Evolutionary conservation across 345 rosid genomes (phyloP).

Genomic region (Eucalyptus viminalis): DNA sequence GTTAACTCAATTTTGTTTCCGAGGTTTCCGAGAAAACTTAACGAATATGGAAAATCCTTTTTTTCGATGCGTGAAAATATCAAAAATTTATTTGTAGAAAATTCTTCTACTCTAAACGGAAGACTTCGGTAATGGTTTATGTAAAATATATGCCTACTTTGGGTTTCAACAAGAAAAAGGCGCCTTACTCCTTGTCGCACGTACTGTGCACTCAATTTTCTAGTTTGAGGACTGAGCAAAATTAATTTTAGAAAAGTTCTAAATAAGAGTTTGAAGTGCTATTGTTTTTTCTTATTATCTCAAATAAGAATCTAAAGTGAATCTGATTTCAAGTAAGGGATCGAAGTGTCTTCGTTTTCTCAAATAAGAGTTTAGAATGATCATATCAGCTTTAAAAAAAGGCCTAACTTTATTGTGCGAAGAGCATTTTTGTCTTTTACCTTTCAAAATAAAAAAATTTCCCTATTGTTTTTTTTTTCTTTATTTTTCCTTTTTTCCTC

Average conservation of each 20-base stretch:
- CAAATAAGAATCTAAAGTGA: rapidly evolving
- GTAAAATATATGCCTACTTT: not conserved
- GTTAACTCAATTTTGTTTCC: not conserved
- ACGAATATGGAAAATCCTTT: not conserved
- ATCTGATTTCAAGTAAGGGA: rapidly evolving
- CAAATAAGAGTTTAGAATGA: no score
- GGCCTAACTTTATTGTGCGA: rapidly evolving
- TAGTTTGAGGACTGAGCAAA: rapidly evolving
- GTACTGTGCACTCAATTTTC: not conserved
- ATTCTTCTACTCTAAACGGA: not conserved
- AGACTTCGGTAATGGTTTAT: not conserved
- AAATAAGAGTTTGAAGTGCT: rapidly evolving
- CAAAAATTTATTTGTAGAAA: no score
- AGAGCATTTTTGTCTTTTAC: no score
- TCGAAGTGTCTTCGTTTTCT: rapidly evolving
- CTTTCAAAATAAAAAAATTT: rapidly evolving
- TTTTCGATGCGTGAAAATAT: not conserved
- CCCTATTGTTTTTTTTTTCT: no score
- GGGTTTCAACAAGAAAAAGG: not conserved
- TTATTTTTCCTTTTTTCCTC: no score
- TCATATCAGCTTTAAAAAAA: rapidly evolving
- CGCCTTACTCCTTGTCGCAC: not conserved
- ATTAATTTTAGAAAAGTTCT: not conserved
- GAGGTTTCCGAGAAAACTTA: not conserved
- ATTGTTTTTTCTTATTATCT: rapidly evolving